Evolutionary conservation across 305 asterid species (phyloP).

Genomic region (Euphrasia arctica): DNA sequence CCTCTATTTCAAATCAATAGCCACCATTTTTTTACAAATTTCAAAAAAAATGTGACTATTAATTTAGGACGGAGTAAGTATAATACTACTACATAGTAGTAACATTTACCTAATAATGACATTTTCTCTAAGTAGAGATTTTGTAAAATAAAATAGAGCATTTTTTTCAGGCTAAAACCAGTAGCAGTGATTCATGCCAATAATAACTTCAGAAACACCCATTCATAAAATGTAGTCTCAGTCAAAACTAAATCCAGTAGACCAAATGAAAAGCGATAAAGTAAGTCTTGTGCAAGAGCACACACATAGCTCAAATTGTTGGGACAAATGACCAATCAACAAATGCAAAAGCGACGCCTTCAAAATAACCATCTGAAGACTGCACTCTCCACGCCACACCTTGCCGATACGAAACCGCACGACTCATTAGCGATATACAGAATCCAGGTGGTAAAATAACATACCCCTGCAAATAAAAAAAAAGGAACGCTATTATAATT

Average conservation of each 20-base stretch:
- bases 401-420: constrained; percentile 26
- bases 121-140: not conserved
- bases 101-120: not conserved
- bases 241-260: not conserved
- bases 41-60: too few species aligned
- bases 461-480: constrained; percentile 34
- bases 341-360: constrained; percentile 31
- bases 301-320: constrained; percentile 15
- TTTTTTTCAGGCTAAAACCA: not conserved
- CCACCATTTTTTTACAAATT: too few species aligned
- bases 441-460: constrained; percentile 35
- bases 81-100: too few species aligned
- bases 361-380: constrained; percentile 26
- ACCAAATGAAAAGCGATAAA: not conserved
- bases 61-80: too few species aligned
- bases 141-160: not conserved
- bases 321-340: constrained; percentile 27
- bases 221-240: constrained; percentile 2
- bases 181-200: not conserved
- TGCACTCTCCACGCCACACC: constrained; percentile 42
- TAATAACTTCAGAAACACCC: not conserved
- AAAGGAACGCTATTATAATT: not conserved
- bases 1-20: too few species aligned
- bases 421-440: constrained; percentile 25
- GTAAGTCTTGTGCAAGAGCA: constrained; percentile 8